Conservation (phyloP, 192 early-diverging fungal species). For the Coemansia sp. region DNA sequence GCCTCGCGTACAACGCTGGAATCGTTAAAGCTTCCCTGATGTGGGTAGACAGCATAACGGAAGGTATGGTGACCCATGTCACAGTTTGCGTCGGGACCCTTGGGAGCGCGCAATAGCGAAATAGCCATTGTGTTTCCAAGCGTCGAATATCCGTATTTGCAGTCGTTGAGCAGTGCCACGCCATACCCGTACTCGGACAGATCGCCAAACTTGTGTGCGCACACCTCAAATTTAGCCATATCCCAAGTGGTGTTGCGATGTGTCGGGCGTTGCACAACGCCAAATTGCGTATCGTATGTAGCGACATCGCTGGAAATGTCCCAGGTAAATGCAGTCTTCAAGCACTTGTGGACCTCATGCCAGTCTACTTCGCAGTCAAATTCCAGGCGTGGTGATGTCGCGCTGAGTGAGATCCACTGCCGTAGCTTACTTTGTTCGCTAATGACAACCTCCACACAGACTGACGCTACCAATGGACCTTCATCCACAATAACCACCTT, state of each 20-base stretch:
- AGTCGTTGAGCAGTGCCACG: slow-evolving; percentile 90
- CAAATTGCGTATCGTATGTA: slow-evolving; percentile 97
- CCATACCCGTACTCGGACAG: slow-evolving; percentile 95
- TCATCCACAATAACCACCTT: slow-evolving; percentile 60
- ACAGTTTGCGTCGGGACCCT: slow-evolving; percentile 62
- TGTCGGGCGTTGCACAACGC: slow-evolving; percentile 86
- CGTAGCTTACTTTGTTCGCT: slow-evolving; percentile 64
- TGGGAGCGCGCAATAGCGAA: slow-evolving; percentile 85
- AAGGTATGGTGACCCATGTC: slow-evolving; percentile 76
- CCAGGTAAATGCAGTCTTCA: slow-evolving; percentile 92
- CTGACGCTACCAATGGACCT: slow-evolving; percentile 78
- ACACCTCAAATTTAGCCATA: slow-evolving; percentile 89
- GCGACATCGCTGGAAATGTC: slow-evolving; percentile 79
- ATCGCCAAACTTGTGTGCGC: slow-evolving; percentile 95
- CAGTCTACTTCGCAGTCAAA: slow-evolving; percentile 90
- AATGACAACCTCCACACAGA: slow-evolving; percentile 66
- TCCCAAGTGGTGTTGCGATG: slow-evolving; percentile 95
- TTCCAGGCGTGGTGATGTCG: slow-evolving; percentile 70
- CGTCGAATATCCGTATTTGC: slow-evolving; percentile 93
- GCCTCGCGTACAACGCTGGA: slow-evolving; percentile 83
- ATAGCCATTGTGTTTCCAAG: slow-evolving; percentile 79
- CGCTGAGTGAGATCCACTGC: slow-evolving; percentile 77
- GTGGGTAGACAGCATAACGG: slow-evolving; percentile 88
- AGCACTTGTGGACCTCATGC: slow-evolving; percentile 85
- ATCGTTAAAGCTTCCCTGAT: slow-evolving; percentile 77